Percentiles rank a stretch among this genome's conserved stretches.
Conservation (phyloP, 345 rosid species). For the Eucalyptus regnans region DNA sequence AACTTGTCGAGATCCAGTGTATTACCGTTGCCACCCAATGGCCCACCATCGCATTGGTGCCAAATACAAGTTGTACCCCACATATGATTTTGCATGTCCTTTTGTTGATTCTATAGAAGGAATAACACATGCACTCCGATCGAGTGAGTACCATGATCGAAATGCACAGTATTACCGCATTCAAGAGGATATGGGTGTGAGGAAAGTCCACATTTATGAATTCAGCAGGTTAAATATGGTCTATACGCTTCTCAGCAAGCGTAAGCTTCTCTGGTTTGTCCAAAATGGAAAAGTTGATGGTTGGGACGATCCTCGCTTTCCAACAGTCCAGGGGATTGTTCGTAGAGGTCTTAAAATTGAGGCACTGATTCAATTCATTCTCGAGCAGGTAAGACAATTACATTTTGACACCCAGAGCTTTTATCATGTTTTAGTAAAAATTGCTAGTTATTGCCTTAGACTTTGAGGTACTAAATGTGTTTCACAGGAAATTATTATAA, state of each 20-base stretch:
- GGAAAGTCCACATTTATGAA: slow-evolving; percentile 64
- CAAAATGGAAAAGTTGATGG: slow-evolving; percentile 78
- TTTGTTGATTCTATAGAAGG: slow-evolving; percentile 80
- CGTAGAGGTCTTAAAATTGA: slow-evolving; percentile 87
- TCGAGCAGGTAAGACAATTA: slow-evolving; percentile 56
- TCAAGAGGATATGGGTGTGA: slow-evolving; percentile 71
- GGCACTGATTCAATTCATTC: slow-evolving; percentile 84
- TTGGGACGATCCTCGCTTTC: slow-evolving; percentile 98
- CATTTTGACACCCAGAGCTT: neutral
- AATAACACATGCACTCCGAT: slow-evolving; percentile 80
- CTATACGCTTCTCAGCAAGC: slow-evolving; percentile 86
- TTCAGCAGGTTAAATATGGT: slow-evolving; percentile 89
- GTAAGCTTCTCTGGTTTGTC: slow-evolving; percentile 95
- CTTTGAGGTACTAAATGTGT: neutral
- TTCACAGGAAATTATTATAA: neutral
- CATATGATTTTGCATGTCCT: slow-evolving; percentile 98
- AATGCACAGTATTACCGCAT: slow-evolving; percentile 84
- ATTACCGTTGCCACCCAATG: slow-evolving; percentile 84
- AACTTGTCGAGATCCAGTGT: slow-evolving; percentile 95
- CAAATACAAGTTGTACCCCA: slow-evolving; percentile 86
- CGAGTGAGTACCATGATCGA: slow-evolving; percentile 83
- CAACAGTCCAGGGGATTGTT: slow-evolving; percentile 96
- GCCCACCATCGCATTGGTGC: slow-evolving; percentile 87
- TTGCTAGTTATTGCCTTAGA: neutral
- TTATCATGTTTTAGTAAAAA: neutral